These are phyloP conservation scores for Macroventuria anomochaeta DNA, from an alignment of 2,329 filamentous ascomycete genomes.

Conservation along the genomic window DNA sequence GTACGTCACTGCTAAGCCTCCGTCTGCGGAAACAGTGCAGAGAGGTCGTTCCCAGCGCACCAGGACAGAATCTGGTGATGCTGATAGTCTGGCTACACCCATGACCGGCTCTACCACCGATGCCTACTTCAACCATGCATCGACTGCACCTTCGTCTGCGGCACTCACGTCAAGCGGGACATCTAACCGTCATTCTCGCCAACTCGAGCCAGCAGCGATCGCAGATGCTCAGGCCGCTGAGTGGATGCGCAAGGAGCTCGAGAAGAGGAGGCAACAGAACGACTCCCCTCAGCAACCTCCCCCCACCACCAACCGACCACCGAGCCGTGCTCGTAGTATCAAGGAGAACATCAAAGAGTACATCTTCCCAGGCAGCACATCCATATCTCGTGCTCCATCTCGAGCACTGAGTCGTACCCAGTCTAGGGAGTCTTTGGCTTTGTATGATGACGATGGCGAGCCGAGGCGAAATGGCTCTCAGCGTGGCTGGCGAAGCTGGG, in stretches of 20 bases:
- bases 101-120: slow-evolving; percentile 53
- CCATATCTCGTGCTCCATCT: slow-evolving; percentile 25
- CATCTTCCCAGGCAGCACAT: slow-evolving; percentile 47
- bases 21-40: slow-evolving; percentile 22
- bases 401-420: slow-evolving; percentile 40
- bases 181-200: slow-evolving; percentile 52
- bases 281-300: slow-evolving; percentile 30
- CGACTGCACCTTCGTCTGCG: slow-evolving; percentile 53
- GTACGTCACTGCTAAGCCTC: slow-evolving; percentile 25
- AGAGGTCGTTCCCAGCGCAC: slow-evolving; percentile 12
- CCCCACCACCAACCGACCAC: slow-evolving; percentile 35
- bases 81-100: slow-evolving; percentile 51
- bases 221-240: slow-evolving; percentile 50
- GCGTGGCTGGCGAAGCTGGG: slow-evolving; percentile 50
- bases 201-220: slow-evolving; percentile 45
- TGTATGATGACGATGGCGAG: slow-evolving; percentile 26
- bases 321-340: slow-evolving; percentile 48
- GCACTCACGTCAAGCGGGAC: slow-evolving; percentile 48
- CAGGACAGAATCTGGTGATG: slow-evolving; percentile 23
- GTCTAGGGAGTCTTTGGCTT: slow-evolving; percentile 43
- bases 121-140: slow-evolving; percentile 45
- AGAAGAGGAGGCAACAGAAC: slow-evolving; percentile 44
- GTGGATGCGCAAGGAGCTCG: slow-evolving; percentile 54
- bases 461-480: slow-evolving; percentile 30
- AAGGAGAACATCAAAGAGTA: slow-evolving; percentile 51